Percentiles rank a stretch among this genome's conserved stretches.
phyloP scores from a whole-genome alignment of 306 rosid species.

The Acmispon strigosus region DNA sequence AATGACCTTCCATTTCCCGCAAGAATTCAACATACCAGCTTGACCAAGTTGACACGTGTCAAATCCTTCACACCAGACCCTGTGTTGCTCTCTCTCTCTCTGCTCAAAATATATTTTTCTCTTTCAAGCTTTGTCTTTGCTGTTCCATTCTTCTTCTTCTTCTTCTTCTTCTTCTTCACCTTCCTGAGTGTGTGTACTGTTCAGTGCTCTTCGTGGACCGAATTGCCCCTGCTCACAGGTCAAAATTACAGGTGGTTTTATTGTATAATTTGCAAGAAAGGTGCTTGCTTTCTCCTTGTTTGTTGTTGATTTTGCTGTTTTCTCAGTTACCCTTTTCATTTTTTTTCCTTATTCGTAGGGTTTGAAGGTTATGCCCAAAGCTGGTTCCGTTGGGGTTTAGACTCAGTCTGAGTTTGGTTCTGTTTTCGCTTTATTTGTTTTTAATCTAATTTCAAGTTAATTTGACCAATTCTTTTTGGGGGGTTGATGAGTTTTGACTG shows the following conservation, averaged over 20 bases:
- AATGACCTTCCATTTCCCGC: slow-evolving; percentile 11
- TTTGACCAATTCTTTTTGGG: slow-evolving; percentile 21
- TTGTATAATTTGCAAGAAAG: slow-evolving; percentile 2
- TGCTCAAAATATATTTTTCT: background rate
- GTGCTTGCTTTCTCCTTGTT: slow-evolving; percentile 7
- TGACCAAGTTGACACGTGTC: slow-evolving; percentile 18
- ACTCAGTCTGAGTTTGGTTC: slow-evolving; percentile 10
- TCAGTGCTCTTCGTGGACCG: slow-evolving; percentile 17
- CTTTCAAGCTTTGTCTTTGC: background rate
- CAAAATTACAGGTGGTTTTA: background rate
- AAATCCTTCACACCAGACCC: background rate
- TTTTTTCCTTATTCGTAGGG: slow-evolving; percentile 21
- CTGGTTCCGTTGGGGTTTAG: slow-evolving; percentile 23
- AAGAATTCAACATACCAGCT: slow-evolving; percentile 13
- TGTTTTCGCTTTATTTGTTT: background rate
- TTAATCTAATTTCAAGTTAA: slow-evolving; percentile 6
- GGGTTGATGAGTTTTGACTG: slow-evolving; percentile 4
- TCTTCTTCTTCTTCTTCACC: no score
- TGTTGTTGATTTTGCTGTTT: background rate
- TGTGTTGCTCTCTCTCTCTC: background rate
- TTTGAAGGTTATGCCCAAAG: slow-evolving; percentile 17
- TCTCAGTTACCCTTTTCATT: slow-evolving; percentile 23
- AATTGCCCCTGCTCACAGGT: slow-evolving; percentile 25
- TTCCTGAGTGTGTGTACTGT: background rate
- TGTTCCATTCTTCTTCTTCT: background rate